Conservation (phyloP, 768 basidiomycete genomes). For the Boletus sp. region DNA sequence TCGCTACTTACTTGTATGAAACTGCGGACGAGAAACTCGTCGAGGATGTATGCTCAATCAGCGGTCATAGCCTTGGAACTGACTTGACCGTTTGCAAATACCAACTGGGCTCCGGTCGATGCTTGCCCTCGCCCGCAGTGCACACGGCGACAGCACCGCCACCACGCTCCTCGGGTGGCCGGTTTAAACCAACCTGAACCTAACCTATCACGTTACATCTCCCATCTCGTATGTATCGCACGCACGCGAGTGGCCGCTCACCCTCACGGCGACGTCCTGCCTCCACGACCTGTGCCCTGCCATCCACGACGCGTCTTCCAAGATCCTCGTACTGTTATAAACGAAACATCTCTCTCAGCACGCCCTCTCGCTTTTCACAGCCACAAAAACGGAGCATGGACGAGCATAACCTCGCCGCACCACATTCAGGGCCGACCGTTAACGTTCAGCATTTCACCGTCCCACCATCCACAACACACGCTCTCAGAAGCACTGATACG, state of each 20-base stretch:
- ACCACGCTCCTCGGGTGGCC: background rate
- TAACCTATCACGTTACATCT: background rate
- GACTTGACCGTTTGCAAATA: background rate
- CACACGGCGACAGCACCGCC: background rate
- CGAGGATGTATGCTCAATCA: background rate
- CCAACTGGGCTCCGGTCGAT: background rate
- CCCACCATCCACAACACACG: background rate
- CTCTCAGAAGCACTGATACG: background rate
- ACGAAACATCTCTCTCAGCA: background rate
- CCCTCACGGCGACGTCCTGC: slow-evolving; percentile 1
- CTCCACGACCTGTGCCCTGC: background rate
- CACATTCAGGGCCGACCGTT: background rate
- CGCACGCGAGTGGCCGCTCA: background rate
- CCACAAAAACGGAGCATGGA: background rate
- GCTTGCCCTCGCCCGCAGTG: background rate
- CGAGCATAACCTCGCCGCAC: background rate
- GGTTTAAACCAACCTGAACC: background rate
- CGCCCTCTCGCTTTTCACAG: background rate
- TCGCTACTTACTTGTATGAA: background rate
- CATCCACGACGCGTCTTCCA: background rate
- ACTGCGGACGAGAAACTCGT: background rate
- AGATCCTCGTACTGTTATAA: background rate
- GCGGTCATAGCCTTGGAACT: background rate
- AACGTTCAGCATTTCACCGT: background rate
- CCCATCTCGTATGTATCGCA: background rate